Percentiles rank a stretch among this genome's conserved stretches.
Evolutionary conservation across 1,284 basidiomycete genomes (phyloP).

Genomic region (Ceratobasidium sp.): DNA sequence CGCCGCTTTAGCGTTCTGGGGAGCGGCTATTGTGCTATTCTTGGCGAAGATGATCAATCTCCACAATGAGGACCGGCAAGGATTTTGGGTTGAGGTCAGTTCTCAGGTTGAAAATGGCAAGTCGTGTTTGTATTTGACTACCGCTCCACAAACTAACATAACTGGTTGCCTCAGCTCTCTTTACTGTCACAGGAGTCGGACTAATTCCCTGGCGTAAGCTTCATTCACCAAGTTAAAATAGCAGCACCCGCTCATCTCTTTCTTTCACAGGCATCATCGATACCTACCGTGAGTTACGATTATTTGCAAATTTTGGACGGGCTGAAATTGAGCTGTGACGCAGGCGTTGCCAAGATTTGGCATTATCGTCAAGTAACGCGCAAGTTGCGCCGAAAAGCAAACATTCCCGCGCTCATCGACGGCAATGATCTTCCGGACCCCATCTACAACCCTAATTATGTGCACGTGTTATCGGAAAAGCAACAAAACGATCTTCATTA

Average conservation of each 20-base stretch:
- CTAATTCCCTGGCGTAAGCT: slow-evolving; percentile 54
- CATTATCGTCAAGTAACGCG: slow-evolving; percentile 70
- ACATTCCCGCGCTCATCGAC: slow-evolving; percentile 74
- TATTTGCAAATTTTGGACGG: too few species aligned
- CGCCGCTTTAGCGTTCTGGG: slow-evolving; percentile 69
- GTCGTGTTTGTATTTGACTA: slow-evolving; percentile 41
- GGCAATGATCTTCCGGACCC: slow-evolving; percentile 83
- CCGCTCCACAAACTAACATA: background rate
- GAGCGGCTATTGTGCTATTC: slow-evolving; percentile 81
- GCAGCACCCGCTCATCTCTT: slow-evolving; percentile 42
- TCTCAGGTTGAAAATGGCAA: slow-evolving; percentile 80
- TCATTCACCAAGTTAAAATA: background rate
- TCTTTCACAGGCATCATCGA: slow-evolving; percentile 81
- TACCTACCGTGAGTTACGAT: slow-evolving; percentile 71
- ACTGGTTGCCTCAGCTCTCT: slow-evolving; percentile 64
- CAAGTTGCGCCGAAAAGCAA: slow-evolving; percentile 65
- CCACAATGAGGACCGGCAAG: slow-evolving; percentile 70
- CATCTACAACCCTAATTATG: slow-evolving; percentile 74
- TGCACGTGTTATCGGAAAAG: slow-evolving; percentile 76
- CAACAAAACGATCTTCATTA: slow-evolving; percentile 75
- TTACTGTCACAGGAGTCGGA: slow-evolving; percentile 74
- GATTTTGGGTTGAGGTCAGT: slow-evolving; percentile 80
- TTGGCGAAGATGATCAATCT: slow-evolving; percentile 74
- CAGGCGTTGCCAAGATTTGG: slow-evolving; percentile 80
- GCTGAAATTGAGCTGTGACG: background rate